These are phyloP conservation scores for Austroboletus niveus DNA, from an alignment of 1,284 basidiomycete genomes.

Conservation along the genomic window DNA sequence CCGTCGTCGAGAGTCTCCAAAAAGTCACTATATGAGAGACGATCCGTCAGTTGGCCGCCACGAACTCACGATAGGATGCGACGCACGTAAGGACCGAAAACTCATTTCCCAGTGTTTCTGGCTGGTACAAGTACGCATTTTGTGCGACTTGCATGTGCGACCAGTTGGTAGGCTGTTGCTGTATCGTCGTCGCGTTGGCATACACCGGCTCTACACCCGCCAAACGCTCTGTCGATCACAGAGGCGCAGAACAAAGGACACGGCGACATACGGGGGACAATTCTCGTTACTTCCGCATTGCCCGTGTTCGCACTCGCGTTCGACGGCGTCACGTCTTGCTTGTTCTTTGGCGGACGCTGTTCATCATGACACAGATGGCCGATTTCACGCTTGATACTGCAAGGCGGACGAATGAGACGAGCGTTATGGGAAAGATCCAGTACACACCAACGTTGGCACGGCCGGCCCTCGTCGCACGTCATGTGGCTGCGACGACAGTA, in stretches of 20 bases:
- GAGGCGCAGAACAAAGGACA: background rate
- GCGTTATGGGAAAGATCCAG: background rate
- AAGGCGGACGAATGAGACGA: background rate
- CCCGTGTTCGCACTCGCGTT: constrained; percentile 3
- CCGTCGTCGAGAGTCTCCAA: constrained; percentile 75
- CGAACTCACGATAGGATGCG: background rate
- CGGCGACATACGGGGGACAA: constrained; percentile 12
- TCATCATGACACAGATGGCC: constrained; percentile 90
- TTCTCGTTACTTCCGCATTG: constrained; percentile 25
- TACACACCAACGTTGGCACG: constrained; percentile 86
- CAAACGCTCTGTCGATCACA: background rate
- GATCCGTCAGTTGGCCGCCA: background rate
- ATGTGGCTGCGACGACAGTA: constrained; percentile 93
- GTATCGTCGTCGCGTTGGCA: constrained; percentile 21
- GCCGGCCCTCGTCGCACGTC: constrained; percentile 88
- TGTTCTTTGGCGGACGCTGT: constrained; percentile 53
- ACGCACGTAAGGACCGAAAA: constrained; percentile 78
- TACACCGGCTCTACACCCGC: constrained; percentile 32
- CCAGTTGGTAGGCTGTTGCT: constrained; percentile 46
- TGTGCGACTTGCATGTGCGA: constrained; percentile 45
- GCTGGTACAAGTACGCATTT: constrained; percentile 58
- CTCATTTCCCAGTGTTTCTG: constrained; percentile 74
- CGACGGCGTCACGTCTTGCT: constrained; percentile 32
- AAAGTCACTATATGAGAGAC: constrained; percentile 58
- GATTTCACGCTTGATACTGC: constrained; percentile 88